Evolutionary conservation across 164 flowering plant species (phyloP), one percentile per base, ranked within the genome.

Genomic region (Saururus chinensis): DNA sequence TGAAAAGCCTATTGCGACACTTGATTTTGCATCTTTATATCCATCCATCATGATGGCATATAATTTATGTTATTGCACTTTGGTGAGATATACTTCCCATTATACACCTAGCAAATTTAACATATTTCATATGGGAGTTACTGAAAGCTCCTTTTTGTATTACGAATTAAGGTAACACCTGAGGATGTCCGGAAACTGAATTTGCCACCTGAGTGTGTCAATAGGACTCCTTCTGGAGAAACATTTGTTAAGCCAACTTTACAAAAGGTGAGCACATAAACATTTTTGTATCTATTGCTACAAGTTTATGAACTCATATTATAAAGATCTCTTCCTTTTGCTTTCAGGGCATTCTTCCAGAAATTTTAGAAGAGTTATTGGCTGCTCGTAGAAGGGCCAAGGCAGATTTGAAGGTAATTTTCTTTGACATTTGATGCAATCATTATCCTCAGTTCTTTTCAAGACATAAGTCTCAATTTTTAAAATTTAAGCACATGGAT

Each of bases 41-140:
- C 99, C 99, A 64, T 95, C 99, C 23, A 91, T 95, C 67, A 95
- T 91, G 99, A 91, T 93, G 97, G 99, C 99, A 55, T 95, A 95
- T 75, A 95, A 95, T 77, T 71, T 95, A 62, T 93, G 99, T 66
- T 95, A 91, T 70, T 89, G 99, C 75, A 95, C 96, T 55, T 81
- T 90, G 91, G 99, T 93, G 61, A 78, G 45, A 19, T 45, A 37
- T 58, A 59, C 57, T 66, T 68, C 60, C 30, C 22, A 5, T 19
- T 30, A 14, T 26, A 25, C 41, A 35, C 14, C n/a, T 58, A 17
- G 21, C 45, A 35, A 30, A 30, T 23, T 60, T 40, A 42, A 42
- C 4, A 25, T 58, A 35, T 35, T 21, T 56, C 17, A 9, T 23
- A 7, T 51, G 53, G 24, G 25, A 26, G 40, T 17, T 57, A 51